Conservation (phyloP, 2,329 filamentous ascomycete genomes). For the Exophiala sp. region DNA sequence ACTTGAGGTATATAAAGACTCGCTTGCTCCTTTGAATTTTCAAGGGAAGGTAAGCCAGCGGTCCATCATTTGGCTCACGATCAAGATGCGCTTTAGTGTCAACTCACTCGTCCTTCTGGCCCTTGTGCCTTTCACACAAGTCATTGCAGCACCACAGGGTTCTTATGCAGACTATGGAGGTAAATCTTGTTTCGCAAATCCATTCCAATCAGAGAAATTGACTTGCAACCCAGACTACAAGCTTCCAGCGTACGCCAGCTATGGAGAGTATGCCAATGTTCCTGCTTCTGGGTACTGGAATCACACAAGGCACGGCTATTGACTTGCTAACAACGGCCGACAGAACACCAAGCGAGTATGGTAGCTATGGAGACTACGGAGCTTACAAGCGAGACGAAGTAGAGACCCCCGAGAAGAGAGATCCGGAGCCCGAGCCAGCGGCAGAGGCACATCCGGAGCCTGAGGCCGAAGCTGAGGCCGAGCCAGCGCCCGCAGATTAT, state of each 20-base stretch:
- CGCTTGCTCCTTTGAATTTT: background rate
- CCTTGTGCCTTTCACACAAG: background rate
- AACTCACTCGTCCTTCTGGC: background rate
- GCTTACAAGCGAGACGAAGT: conserved; percentile 7
- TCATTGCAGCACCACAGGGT: conserved; percentile 1
- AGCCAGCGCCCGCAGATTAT: conserved; percentile 18
- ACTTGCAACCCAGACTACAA: background rate
- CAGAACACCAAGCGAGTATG: conserved; percentile 13
- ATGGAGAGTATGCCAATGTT: background rate
- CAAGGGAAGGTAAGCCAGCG: background rate
- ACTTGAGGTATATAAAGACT: background rate
- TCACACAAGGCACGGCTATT: background rate
- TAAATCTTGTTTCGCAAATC: background rate
- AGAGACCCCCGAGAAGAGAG: conserved; percentile 5
- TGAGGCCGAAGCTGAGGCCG: conserved; percentile 12
- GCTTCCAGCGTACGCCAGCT: background rate
- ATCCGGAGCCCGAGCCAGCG: conserved; percentile 5
- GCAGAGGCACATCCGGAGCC: conserved; percentile 1
- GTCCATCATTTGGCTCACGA: background rate
- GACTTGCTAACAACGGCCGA: background rate
- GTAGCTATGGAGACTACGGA: conserved; percentile 9
- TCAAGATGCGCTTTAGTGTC: background rate
- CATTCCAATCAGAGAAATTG: background rate
- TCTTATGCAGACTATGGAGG: background rate
- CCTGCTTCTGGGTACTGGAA: background rate